A percentile compares a stretch with the other conserved stretches of the same genome.
phyloP scores from a whole-genome alignment of 441 rosid genomes.

The Populus hybrid region DNA sequence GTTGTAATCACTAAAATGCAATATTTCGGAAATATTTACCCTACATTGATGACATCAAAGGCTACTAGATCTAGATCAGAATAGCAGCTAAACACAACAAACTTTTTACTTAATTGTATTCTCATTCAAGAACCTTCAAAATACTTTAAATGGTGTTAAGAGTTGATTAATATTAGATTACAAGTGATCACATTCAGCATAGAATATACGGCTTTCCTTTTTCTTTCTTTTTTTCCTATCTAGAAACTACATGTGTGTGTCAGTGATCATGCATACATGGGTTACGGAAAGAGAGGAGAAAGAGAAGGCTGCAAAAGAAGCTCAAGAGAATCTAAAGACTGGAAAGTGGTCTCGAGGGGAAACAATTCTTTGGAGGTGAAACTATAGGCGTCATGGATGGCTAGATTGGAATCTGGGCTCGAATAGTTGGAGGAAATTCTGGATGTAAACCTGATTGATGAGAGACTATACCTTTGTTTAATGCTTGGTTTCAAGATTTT shows the following conservation, averaged over 20 bases:
- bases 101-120: too few species aligned
- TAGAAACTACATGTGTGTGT: background rate
- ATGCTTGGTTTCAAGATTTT: conserved; percentile 20
- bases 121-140: too few species aligned
- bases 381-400: conserved; percentile 26
- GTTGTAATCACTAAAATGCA: too few species aligned
- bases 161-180: too few species aligned
- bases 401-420: conserved; percentile 28
- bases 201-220: background rate
- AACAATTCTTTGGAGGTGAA: conserved; percentile 30
- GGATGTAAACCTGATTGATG: conserved; percentile 21
- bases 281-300: conserved; percentile 18
- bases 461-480: conserved; percentile 27
- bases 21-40: too few species aligned
- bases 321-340: conserved; percentile 28
- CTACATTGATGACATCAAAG: too few species aligned
- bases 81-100: too few species aligned
- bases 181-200: too few species aligned
- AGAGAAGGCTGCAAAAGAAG: conserved; percentile 24
- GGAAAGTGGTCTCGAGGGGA: conserved; percentile 19
- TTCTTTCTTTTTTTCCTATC: background rate
- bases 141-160: too few species aligned
- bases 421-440: conserved; percentile 23
- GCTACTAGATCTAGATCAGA: too few species aligned
- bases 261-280: conserved; percentile 15